These are phyloP conservation scores for Corchorus capsularis DNA, from an alignment of 345 rosid species.

Conservation along the genomic window DNA sequence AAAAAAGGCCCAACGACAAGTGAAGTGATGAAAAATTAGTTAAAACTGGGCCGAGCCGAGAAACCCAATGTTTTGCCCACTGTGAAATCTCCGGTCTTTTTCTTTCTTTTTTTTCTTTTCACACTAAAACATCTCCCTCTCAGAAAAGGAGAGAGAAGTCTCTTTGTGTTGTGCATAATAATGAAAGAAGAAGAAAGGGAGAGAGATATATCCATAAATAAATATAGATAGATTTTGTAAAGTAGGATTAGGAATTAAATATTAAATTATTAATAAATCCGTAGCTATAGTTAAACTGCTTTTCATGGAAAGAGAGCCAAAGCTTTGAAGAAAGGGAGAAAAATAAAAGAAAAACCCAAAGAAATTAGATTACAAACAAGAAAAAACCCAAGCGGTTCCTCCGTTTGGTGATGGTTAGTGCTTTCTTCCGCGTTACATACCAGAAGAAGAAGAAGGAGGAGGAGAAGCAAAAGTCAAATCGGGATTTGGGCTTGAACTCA, in stretches of 20 bases:
- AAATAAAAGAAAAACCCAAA: neutral
- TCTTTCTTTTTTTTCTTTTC: neutral
- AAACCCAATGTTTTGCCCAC: neutral
- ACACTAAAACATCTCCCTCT: neutral
- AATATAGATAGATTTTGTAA: no score
- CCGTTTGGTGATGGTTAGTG: slow-evolving; percentile 52
- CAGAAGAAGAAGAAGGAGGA: slow-evolving; percentile 21
- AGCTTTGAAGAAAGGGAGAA: neutral
- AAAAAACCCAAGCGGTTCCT: slow-evolving; percentile 3
- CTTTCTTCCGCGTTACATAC: slow-evolving; percentile 32
- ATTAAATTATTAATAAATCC: neutral
- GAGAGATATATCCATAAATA: neutral
- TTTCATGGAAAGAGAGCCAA: slow-evolving; percentile 21
- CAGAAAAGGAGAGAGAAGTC: neutral
- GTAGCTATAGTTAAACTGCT: slow-evolving; percentile 1
- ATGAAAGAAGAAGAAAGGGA: neutral
- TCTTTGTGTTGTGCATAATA: neutral
- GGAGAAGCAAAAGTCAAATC: slow-evolving; percentile 12
- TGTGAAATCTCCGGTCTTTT: neutral
- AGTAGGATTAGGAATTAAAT: neutral
- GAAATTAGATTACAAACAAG: no score
- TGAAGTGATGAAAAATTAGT: neutral
- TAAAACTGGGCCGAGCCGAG: slow-evolving; percentile 20
- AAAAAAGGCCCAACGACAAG: neutral
- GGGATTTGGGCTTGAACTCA: slow-evolving; percentile 15